Evolutionary conservation across 176 grass and related monocot genomes (phyloP).

Genomic region (Carex pumila): DNA sequence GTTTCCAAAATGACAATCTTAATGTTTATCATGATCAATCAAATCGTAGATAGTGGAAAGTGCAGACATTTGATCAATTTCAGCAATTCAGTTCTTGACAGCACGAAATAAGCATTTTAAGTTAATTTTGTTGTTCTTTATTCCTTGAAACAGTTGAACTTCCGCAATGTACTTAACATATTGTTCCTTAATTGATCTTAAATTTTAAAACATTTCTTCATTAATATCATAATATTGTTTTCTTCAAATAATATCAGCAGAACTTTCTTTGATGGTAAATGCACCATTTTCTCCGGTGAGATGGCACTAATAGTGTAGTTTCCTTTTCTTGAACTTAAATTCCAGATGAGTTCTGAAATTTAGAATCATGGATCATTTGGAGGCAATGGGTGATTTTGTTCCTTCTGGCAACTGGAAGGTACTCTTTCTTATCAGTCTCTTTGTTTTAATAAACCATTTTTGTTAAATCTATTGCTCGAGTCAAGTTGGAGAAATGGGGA

Average conservation of each 20-base stretch:
- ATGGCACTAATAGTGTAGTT: background rate
- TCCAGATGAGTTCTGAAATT: slow-evolving; percentile 45
- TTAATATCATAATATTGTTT: background rate
- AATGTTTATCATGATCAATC: background rate
- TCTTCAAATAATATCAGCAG: background rate
- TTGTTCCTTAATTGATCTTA: background rate
- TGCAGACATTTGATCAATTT: background rate
- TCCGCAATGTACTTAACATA: background rate
- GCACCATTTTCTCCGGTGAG: background rate
- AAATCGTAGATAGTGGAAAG: background rate
- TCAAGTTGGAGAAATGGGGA: background rate
- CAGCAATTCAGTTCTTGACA: background rate
- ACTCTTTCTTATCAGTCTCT: slow-evolving; percentile 4
- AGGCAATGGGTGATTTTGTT: slow-evolving; percentile 44
- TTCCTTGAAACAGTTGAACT: background rate
- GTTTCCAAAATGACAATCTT: background rate
- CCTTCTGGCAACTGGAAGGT: slow-evolving; percentile 61
- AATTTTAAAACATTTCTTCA: background rate
- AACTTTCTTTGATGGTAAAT: background rate
- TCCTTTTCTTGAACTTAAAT: background rate
- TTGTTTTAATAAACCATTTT: slow-evolving; percentile 5
- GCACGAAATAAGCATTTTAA: background rate
- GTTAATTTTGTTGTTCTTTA: background rate
- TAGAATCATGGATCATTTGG: slow-evolving; percentile 44
- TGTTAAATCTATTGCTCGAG: background rate